Evolutionary conservation across 2,329 filamentous ascomycete species (phyloP).

Genomic region (Cephalotrichum gorgonifer): DNA sequence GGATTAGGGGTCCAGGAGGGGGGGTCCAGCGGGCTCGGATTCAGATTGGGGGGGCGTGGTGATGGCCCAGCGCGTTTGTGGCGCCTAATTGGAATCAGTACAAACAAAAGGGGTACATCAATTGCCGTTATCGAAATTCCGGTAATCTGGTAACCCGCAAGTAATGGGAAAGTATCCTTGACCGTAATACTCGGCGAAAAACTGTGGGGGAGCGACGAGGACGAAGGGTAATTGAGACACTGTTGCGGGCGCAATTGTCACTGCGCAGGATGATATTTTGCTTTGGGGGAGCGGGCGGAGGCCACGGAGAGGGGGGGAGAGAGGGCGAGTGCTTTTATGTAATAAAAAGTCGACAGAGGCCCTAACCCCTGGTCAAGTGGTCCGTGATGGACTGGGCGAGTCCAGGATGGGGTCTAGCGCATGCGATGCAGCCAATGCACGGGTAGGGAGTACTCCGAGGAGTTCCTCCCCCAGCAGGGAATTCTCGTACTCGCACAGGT

Average conservation of each 20-base stretch:
- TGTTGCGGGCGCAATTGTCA: neutral
- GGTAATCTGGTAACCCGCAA: slow-evolving; percentile 4
- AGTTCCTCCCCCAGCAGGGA: too few species aligned
- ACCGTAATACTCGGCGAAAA: neutral
- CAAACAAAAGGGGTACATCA: slow-evolving; percentile 1
- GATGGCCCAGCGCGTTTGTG: slow-evolving; percentile 3
- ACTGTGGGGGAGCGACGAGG: neutral
- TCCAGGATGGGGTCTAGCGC: neutral
- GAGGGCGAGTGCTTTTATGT: slow-evolving; percentile 5
- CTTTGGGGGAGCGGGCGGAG: neutral
- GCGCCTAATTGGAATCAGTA: slow-evolving; percentile 5
- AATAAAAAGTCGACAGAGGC: slow-evolving; percentile 1
- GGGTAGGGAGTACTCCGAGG: too few species aligned
- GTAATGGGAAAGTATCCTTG: neutral
- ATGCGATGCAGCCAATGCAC: neutral
- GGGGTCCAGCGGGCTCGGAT: neutral
- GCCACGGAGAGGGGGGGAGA: neutral
- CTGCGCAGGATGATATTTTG: neutral
- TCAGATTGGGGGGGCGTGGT: neutral
- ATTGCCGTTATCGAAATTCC: neutral
- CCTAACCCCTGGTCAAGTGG: neutral
- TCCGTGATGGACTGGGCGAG: too few species aligned
- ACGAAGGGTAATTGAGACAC: neutral
- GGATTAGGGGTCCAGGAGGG: slow-evolving; percentile 3
- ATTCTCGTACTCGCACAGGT: too few species aligned